Conservation (phyloP, 768 basidiomycete genomes). For the Paxillus involutus region DNA sequence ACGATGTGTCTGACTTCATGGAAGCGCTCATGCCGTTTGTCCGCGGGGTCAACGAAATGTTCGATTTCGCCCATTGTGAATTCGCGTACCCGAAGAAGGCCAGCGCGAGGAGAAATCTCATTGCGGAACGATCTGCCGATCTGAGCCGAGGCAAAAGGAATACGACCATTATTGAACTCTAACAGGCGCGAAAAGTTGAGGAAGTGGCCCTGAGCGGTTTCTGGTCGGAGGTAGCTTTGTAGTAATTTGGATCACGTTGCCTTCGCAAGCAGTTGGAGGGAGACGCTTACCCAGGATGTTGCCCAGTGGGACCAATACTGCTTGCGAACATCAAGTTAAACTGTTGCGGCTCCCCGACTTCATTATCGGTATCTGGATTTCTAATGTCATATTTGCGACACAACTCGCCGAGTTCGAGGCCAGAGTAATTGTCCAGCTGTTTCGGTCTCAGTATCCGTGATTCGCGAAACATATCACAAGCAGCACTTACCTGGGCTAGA, state of each 20-base stretch:
- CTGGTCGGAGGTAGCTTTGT: conserved; percentile 87
- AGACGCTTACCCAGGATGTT: conserved; percentile 76
- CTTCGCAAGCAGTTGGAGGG: neutral
- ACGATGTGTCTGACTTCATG: conserved; percentile 72
- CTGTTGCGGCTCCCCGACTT: conserved; percentile 87
- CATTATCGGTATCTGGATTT: conserved; percentile 92
- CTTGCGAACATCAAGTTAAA: conserved; percentile 99
- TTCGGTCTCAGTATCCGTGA: neutral
- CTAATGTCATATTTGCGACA: conserved; percentile 76
- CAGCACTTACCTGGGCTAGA: conserved; percentile 76
- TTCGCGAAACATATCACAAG: neutral
- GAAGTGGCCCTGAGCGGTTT: conserved; percentile 98
- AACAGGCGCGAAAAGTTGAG: conserved; percentile 96
- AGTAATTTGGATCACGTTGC: neutral
- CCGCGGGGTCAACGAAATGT: conserved; percentile 93
- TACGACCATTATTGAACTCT: conserved; percentile 95
- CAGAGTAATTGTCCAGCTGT: conserved; percentile 80
- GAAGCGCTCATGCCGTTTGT: conserved; percentile 89
- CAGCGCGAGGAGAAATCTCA: conserved; percentile 96
- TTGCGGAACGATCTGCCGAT: conserved; percentile 97
- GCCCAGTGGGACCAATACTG: conserved; percentile 96
- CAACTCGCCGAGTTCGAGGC: conserved; percentile 84
- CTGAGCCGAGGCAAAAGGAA: conserved; percentile 97
- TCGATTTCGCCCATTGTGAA: conserved; percentile 99
- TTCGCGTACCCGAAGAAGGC: conserved; percentile 94